Evolutionary conservation across 768 basidiomycete genomes (phyloP).

Genomic region (Coprinopsis strossmayeri): DNA sequence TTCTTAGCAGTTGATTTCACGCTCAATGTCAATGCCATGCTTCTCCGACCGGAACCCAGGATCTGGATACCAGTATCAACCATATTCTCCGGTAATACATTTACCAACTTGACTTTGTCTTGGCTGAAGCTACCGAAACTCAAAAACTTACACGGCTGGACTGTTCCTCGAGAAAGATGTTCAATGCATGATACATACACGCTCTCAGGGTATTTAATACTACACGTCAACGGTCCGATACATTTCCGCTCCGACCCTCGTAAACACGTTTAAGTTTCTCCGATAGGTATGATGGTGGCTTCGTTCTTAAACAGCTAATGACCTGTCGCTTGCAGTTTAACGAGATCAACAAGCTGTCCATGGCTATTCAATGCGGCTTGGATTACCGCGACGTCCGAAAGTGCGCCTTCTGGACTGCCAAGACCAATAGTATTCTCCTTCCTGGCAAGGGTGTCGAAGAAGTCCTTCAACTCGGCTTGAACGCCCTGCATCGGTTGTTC

Average conservation of each 20-base stretch:
- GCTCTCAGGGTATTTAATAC: no score
- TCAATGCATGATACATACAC: no score
- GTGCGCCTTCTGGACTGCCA: slow-evolving; percentile 55
- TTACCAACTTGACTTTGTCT: no score
- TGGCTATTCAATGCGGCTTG: slow-evolving; percentile 68
- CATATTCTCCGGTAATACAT: no score
- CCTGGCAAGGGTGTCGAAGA: slow-evolving; percentile 50
- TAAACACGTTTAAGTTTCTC: slow-evolving; percentile 1
- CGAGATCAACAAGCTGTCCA: slow-evolving; percentile 54
- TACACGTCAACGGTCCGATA: neutral
- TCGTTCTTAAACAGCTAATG: neutral
- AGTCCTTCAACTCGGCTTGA: slow-evolving; percentile 47
- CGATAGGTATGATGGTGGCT: neutral
- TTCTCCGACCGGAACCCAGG: no score
- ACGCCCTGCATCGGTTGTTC: slow-evolving; percentile 49
- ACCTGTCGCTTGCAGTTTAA: slow-evolving; percentile 20
- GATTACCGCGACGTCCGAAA: slow-evolving; percentile 75
- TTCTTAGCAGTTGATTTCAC: no score
- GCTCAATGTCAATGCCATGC: no score
- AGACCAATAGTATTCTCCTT: slow-evolving; percentile 38
- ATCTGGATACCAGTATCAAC: no score
- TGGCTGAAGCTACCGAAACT: no score
- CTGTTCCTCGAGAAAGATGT: neutral
- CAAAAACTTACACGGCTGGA: no score
- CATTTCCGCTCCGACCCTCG: neutral